Conservation (phyloP, 345 rosid species). For the Camelina sativa region DNA sequence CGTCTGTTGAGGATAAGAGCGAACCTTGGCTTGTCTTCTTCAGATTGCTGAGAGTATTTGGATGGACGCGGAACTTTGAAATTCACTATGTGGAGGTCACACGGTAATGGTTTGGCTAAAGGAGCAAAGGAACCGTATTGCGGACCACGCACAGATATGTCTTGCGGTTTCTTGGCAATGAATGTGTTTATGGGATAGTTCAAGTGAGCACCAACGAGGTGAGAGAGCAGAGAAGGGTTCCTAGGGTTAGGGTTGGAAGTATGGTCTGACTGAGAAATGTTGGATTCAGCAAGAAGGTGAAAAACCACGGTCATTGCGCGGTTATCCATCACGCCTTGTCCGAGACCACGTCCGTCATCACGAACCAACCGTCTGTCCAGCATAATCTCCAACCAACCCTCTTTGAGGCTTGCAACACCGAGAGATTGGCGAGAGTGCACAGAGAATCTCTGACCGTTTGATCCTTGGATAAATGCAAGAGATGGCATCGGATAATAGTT, state of each 20-base stretch:
- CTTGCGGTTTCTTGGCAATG: conserved; percentile 77
- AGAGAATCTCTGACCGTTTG: conserved; percentile 79
- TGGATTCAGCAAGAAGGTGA: conserved; percentile 72
- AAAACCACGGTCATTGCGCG: conserved; percentile 75
- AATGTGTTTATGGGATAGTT: conserved; percentile 84
- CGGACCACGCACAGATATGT: conserved; percentile 58
- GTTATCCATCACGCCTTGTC: conserved; percentile 96
- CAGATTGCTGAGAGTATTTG: conserved; percentile 62
- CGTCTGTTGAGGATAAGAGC: conserved; percentile 72
- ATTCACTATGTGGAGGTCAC: conserved; percentile 88
- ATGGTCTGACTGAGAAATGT: conserved; percentile 60
- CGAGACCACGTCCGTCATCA: conserved; percentile 99
- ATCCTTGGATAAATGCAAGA: conserved; percentile 88
- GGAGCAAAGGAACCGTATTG: conserved; percentile 66
- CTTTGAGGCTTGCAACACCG: conserved; percentile 76
- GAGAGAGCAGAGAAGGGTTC: conserved; percentile 90
- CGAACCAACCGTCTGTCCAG: conserved; percentile 78
- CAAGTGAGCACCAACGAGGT: conserved; percentile 68
- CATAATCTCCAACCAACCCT: conserved; percentile 98
- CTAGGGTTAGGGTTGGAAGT: conserved; percentile 56
- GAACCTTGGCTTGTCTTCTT: conserved; percentile 61
- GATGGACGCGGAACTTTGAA: conserved; percentile 83
- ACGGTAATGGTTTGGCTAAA: conserved; percentile 71
- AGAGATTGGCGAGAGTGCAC: conserved; percentile 91
- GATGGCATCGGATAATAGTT: conserved; percentile 99